phyloP scores from a whole-genome alignment of 2,329 filamentous ascomycete species.

The Sarocladiaceae sp. region DNA sequence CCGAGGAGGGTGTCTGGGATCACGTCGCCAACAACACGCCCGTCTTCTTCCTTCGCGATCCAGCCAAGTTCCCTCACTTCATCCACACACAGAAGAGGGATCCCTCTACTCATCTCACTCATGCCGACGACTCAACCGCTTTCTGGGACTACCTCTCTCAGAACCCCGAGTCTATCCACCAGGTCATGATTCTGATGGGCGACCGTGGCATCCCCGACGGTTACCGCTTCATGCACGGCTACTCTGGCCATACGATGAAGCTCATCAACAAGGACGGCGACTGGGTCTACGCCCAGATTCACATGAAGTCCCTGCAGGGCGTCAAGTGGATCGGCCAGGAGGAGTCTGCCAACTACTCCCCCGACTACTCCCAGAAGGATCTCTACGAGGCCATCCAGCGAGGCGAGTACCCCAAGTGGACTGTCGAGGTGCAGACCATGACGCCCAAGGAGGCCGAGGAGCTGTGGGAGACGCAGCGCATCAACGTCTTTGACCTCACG shows the following conservation, averaged over 20 bases:
- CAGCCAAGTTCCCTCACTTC: conserved; percentile 66
- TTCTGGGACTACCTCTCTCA: conserved; percentile 62
- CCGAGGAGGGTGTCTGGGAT: conserved; percentile 69
- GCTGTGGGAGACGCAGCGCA: conserved; percentile 32
- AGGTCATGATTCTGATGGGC: conserved; percentile 52
- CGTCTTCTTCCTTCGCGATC: conserved; percentile 69
- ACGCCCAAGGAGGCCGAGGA: conserved; percentile 44
- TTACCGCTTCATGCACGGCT: conserved; percentile 49
- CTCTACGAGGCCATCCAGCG: conserved; percentile 46
- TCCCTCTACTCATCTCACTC: conserved; percentile 59
- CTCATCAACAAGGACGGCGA: conserved; percentile 46
- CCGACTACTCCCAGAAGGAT: conserved; percentile 45
- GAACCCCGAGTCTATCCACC: conserved; percentile 52
- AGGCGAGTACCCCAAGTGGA: conserved; percentile 49
- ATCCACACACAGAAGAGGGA: conserved; percentile 73
- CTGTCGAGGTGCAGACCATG: conserved; percentile 46
- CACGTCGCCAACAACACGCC: conserved; percentile 68
- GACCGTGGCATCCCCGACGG: conserved; percentile 50
- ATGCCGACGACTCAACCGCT: conserved; percentile 53
- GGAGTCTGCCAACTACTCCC: conserved; percentile 36
- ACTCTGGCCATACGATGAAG: conserved; percentile 49
- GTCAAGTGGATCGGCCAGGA: conserved; percentile 44
- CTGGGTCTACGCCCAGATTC: conserved; percentile 48
- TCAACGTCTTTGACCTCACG: conserved; percentile 61
- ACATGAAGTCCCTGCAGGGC: conserved; percentile 46